Evolutionary conservation across 257 asterid genomes (phyloP).

Genomic region (Solanum virginianum): DNA sequence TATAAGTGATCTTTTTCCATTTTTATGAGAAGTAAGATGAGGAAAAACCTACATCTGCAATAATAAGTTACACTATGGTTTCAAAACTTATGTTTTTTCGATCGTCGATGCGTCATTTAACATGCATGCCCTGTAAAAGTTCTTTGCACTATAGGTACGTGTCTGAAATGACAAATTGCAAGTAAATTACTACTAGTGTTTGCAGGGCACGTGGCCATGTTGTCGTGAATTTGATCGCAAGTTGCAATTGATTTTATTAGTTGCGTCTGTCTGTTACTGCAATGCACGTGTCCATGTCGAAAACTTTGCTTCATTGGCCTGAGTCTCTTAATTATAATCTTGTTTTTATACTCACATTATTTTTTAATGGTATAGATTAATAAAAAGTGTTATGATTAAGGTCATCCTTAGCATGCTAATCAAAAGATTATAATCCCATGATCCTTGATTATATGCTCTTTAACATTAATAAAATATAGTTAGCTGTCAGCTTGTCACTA

Average conservation of each 20-base stretch:
- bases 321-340: not conserved
- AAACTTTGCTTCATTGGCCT: not conserved
- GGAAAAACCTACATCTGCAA: too few relatives aligned
- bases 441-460: not conserved
- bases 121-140: not conserved
- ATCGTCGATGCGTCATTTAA: not conserved
- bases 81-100: too few relatives aligned
- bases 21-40: too few relatives aligned
- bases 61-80: too few relatives aligned
- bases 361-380: not conserved
- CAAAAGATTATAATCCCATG: not conserved
- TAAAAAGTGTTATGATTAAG: not conserved
- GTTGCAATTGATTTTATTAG: not conserved
- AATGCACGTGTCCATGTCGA: constrained; percentile 38
- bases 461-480: not conserved
- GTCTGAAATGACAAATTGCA: not conserved
- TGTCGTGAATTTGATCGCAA: not conserved
- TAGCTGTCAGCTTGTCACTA: not conserved
- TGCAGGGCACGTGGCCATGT: not conserved
- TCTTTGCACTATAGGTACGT: not conserved
- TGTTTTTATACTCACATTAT: not conserved
- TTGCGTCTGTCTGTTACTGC: not conserved
- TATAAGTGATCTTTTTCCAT: not conserved
- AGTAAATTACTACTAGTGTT: not conserved
- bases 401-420: not conserved